Conservation (phyloP, 2,329 filamentous ascomycete genomes). For the Ramularia collo-cygni region DNA sequence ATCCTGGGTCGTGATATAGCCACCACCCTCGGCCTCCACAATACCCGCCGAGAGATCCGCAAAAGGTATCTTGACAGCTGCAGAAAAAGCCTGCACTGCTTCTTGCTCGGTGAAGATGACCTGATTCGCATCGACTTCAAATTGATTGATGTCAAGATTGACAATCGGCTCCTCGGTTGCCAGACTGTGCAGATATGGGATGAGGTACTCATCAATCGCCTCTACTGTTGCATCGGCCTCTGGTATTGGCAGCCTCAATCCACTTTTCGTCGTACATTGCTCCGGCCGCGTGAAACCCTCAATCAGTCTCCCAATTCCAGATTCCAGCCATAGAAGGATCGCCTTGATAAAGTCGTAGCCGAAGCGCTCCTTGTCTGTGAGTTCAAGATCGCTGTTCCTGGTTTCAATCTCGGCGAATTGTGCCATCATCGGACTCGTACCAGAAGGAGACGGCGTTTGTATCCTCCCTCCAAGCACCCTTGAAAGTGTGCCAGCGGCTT, state of each 20-base stretch:
- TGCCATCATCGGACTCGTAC: constrained; percentile 15
- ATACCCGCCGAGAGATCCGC: constrained; percentile 42
- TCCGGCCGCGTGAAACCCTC: constrained; percentile 49
- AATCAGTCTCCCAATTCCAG: constrained; percentile 49
- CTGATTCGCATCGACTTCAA: constrained; percentile 49
- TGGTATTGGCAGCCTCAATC: constrained; percentile 43
- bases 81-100: constrained; percentile 52
- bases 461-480: constrained; percentile 49
- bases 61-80: constrained; percentile 47
- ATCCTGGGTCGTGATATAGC: constrained; percentile 34
- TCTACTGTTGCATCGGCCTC: constrained; percentile 43
- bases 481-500: constrained; percentile 53
- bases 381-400: constrained; percentile 35
- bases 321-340: constrained; percentile 56
- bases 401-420: constrained; percentile 23
- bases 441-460: constrained; percentile 29
- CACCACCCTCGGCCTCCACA: constrained; percentile 11
- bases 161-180: constrained; percentile 46
- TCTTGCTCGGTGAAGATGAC: constrained; percentile 49
- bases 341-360: constrained; percentile 60
- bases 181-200: constrained; percentile 52
- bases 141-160: constrained; percentile 52
- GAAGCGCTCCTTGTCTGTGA: constrained; percentile 45
- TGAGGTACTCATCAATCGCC: constrained; percentile 50
- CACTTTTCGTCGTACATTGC: constrained; percentile 28